These are phyloP conservation scores for Arthroderma sp. DNA, from an alignment of 2,329 filamentous ascomycete species.

Conservation along the genomic window DNA sequence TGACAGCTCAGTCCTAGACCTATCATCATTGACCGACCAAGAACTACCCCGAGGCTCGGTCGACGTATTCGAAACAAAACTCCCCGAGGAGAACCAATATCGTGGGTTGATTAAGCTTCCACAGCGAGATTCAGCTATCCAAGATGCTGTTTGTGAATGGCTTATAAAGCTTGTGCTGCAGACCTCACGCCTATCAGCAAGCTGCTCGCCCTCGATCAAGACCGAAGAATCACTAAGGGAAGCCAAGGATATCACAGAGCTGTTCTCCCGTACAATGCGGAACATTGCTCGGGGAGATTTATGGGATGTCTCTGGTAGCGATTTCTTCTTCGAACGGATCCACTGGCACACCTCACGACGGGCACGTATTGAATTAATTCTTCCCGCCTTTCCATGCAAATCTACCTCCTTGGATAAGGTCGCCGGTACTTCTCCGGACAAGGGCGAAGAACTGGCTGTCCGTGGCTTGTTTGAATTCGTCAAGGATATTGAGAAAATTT, in stretches of 20 bases:
- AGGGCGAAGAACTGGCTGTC: slow-evolving; percentile 3
- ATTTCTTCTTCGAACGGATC: slow-evolving; percentile 1
- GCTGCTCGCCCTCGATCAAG: too few relatives aligned
- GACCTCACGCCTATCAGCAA: too few relatives aligned
- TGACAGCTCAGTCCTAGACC: too few relatives aligned
- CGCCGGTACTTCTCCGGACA: neutral
- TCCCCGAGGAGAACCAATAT: too few relatives aligned
- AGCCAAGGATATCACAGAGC: neutral
- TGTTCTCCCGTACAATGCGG: slow-evolving; percentile 1
- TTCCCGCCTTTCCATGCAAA: slow-evolving; percentile 4
- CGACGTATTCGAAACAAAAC: too few relatives aligned
- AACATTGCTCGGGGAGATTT: neutral
- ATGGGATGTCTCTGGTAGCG: neutral
- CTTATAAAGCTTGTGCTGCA: too few relatives aligned
- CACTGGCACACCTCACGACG: slow-evolving; percentile 2
- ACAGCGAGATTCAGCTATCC: too few relatives aligned
- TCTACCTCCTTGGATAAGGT: slow-evolving; percentile 3
- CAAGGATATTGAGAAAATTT: slow-evolving; percentile 1
- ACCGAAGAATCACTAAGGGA: too few relatives aligned
- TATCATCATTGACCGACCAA: too few relatives aligned
- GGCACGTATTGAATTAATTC: neutral
- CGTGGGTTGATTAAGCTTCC: too few relatives aligned
- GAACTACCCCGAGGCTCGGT: too few relatives aligned
- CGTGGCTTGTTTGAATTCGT: slow-evolving; percentile 1
- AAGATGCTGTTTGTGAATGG: too few relatives aligned